phyloP scores from a whole-genome alignment of 495 filamentous ascomycete genomes.

The Ramalina peruviana region DNA sequence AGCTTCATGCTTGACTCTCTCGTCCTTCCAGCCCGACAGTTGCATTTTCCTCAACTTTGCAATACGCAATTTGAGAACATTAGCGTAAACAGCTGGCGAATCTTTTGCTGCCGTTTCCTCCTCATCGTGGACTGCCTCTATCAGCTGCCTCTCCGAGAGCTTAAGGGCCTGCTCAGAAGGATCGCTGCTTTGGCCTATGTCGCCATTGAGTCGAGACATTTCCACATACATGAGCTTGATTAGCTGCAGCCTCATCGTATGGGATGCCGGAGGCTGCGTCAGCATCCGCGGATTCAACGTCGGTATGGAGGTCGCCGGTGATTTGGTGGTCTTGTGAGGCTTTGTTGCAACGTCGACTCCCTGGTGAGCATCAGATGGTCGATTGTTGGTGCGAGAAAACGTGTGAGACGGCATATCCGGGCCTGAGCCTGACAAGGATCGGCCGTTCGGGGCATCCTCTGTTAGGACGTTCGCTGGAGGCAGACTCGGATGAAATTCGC shows the following conservation, averaged over 20 bases:
- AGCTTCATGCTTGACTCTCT: constrained; percentile 28
- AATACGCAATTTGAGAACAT: constrained; percentile 69
- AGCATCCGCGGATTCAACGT: constrained; percentile 71
- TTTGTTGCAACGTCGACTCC: too few species aligned
- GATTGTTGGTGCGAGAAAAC: too few species aligned
- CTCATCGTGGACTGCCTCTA: constrained; percentile 66
- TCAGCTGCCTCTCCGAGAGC: constrained; percentile 54
- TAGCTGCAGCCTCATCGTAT: constrained; percentile 50
- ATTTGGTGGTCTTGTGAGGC: too few species aligned
- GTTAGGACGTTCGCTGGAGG: too few species aligned
- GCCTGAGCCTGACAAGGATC: too few species aligned
- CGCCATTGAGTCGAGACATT: constrained; percentile 54
- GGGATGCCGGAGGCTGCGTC: constrained; percentile 51
- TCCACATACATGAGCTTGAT: constrained; percentile 62
- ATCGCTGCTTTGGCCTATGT: constrained; percentile 35
- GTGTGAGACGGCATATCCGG: too few species aligned
- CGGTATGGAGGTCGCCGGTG: neutral
- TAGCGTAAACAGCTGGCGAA: constrained; percentile 56
- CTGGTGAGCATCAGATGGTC: too few species aligned
- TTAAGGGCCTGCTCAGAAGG: constrained; percentile 41
- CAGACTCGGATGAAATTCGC: too few species aligned
- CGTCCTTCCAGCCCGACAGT: constrained; percentile 47
- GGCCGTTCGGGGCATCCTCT: too few species aligned
- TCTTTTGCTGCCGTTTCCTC: constrained; percentile 65
- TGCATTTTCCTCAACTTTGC: constrained; percentile 58